Evolutionary conservation across 305 asterid genomes (phyloP).

Genomic region (Salvia sclarea): DNA sequence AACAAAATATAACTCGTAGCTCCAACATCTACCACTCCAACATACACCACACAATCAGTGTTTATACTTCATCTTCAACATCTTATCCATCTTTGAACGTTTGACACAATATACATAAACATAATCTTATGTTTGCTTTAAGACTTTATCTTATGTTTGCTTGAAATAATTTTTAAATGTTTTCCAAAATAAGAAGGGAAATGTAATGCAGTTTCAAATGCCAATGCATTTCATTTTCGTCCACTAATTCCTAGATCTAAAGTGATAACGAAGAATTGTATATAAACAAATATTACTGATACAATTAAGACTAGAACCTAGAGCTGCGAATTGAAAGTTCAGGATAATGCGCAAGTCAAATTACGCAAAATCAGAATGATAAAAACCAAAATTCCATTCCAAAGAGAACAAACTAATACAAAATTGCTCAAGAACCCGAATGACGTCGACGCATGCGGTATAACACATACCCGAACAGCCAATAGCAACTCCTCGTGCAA

Average conservation of each 20-base stretch:
- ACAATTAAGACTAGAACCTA: not conserved
- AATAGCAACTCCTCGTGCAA: conserved; percentile 19
- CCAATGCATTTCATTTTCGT: not conserved
- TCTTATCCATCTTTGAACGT: too few species aligned
- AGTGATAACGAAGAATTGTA: not conserved
- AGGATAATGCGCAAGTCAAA: not conserved
- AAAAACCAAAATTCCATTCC: not conserved
- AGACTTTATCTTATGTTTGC: too few species aligned
- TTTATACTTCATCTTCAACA: too few species aligned
- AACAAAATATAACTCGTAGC: too few species aligned
- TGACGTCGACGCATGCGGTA: not conserved
- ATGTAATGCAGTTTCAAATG: not conserved
- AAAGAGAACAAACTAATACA: not conserved
- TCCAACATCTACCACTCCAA: too few species aligned
- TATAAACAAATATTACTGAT: not conserved
- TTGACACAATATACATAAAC: not conserved
- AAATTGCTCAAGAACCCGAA: conserved; percentile 20
- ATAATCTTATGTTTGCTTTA: too few species aligned
- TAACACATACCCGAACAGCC: conserved; percentile 33
- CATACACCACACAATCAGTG: too few species aligned
- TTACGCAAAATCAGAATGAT: conserved; percentile 2
- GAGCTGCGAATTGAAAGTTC: not conserved
- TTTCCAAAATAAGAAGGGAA: not conserved
- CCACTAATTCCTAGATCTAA: conserved; percentile 17
- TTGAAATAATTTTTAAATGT: too few species aligned